A percentile compares a stretch with the other conserved stretches of the same genome.
phyloP scores from a whole-genome alignment of 2,329 filamentous ascomycete genomes.

The Aureobasidium sp. region DNA sequence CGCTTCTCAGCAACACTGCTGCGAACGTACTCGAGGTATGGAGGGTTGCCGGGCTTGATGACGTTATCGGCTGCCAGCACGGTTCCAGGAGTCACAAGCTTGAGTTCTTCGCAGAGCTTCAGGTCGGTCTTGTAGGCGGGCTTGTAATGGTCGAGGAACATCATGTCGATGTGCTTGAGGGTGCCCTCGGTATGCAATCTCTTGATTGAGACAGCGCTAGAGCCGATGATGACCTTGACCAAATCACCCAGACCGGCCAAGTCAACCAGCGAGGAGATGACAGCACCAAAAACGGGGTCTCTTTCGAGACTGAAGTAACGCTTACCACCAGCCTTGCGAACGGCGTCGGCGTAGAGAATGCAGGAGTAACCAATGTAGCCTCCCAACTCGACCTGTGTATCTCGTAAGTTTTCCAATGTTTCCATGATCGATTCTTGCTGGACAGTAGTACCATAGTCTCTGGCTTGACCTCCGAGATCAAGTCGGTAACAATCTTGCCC shows the following conservation, averaged over 20 bases:
- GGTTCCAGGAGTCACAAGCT: conserved; percentile 55
- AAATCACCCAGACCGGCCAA: conserved; percentile 66
- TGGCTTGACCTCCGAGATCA: conserved; percentile 62
- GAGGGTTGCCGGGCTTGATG: conserved; percentile 63
- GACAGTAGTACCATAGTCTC: conserved; percentile 49
- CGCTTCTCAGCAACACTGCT: conserved; percentile 58
- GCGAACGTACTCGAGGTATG: conserved; percentile 64
- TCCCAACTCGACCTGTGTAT: conserved; percentile 59
- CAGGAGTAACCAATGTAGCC: conserved; percentile 78
- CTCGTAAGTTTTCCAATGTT: conserved; percentile 19
- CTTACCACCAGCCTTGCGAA: conserved; percentile 56
- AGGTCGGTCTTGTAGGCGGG: conserved; percentile 67
- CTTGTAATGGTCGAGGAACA: conserved; percentile 79
- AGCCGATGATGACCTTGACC: conserved; percentile 64
- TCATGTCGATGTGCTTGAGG: conserved; percentile 57
- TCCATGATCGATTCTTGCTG: neutral
- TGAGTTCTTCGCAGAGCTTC: conserved; percentile 67
- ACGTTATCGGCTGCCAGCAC: conserved; percentile 65
- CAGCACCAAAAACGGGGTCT: conserved; percentile 65
- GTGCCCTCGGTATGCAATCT: conserved; percentile 49
- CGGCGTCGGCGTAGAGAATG: conserved; percentile 63
- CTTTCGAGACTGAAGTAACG: conserved; percentile 66
- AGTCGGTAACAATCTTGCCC: conserved; percentile 60
- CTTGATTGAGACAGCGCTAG: conserved; percentile 58
- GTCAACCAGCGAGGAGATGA: conserved; percentile 62